Evolutionary conservation across 2,329 filamentous ascomycete species (phyloP), one percentile per base, ranked within the genome.

Genomic region (Diaporthe helianthi): DNA sequence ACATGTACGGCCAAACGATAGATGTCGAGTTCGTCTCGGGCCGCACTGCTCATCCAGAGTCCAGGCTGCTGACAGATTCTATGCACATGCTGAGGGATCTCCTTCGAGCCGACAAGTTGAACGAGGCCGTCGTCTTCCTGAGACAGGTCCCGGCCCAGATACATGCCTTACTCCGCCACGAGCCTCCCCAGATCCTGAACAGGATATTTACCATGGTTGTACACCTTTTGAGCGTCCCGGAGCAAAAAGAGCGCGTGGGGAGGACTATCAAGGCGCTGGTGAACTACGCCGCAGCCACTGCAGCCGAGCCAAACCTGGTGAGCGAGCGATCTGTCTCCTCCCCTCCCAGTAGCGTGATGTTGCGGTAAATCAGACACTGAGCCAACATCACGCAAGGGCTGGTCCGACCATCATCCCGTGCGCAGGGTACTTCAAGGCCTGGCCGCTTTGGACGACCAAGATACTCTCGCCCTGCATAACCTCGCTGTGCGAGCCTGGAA

Each of bases 391-490:
- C 33, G 9, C 19, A 31, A 63, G 19, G 46, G 36, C n/a, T 69
- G 69, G 69, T 38, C 69, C 5, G 24, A 31, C 13, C 60, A 55
- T 7, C 67, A 71, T 19, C 69, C 69, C 9, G 15, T 69, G 33
- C 61, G 67, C 4, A 64, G 52, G 15, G 47, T 71, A 17, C 38
- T 69, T 6, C 36, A 58, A 36, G 26, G 36, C 31, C 15, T 66
- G 38, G 51, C 51, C 15, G 31, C 33, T n/a, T 3, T 55, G 17
- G 26, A 44, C 51, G 29, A 55, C 15, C 38, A 47, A 15, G 52
- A 66, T 19, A 10, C 64, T 53, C 44, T 60, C 26, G 15, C 38
- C 33, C 63, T 66, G n/a, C 36, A 65, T 8, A 22, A 29, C 52
- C 19, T 71, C 4, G 24, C 60, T 7, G 29, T 69, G 15, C 63